Evolutionary conservation across 2,329 filamentous ascomycete species (phyloP).

Genomic region (Trichoderma sp.): DNA sequence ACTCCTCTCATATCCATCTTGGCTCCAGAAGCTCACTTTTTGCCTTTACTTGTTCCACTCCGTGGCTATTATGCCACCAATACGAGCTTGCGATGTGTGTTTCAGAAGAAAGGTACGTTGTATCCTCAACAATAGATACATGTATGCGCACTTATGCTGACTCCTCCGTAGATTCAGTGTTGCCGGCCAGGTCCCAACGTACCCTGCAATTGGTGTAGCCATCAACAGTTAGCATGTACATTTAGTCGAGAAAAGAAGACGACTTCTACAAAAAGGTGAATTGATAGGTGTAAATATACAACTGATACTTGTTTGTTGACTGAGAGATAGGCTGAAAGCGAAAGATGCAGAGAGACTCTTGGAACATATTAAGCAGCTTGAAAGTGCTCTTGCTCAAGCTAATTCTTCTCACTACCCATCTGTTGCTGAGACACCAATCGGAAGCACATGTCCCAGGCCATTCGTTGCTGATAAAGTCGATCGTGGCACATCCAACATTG

Average conservation of each 20-base stretch:
- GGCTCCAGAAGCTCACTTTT: not conserved
- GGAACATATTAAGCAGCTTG: not conserved
- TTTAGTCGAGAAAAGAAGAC: not conserved
- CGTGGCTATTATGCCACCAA: not conserved
- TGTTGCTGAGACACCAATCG: not conserved
- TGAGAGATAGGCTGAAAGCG: not conserved
- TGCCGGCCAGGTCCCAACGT: not conserved
- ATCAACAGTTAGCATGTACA: not conserved
- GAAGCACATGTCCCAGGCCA: not conserved
- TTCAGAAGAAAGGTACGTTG: not conserved
- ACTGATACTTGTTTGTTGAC: not conserved
- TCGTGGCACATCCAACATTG: not conserved
- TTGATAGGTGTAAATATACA: too few species aligned
- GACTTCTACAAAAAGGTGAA: not conserved
- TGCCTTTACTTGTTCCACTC: not conserved
- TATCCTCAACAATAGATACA: not conserved
- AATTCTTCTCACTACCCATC: not conserved
- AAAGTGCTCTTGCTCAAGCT: not conserved
- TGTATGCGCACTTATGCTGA: not conserved
- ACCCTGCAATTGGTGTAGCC: conserved; percentile 15
- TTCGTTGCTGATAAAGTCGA: not conserved
- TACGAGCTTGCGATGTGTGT: conserved; percentile 5
- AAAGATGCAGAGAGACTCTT: not conserved
- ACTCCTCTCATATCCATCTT: not conserved
- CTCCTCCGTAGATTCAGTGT: not conserved